Conservation (phyloP, 805 yeast genomes). For the Candida nonsorbophila region DNA sequence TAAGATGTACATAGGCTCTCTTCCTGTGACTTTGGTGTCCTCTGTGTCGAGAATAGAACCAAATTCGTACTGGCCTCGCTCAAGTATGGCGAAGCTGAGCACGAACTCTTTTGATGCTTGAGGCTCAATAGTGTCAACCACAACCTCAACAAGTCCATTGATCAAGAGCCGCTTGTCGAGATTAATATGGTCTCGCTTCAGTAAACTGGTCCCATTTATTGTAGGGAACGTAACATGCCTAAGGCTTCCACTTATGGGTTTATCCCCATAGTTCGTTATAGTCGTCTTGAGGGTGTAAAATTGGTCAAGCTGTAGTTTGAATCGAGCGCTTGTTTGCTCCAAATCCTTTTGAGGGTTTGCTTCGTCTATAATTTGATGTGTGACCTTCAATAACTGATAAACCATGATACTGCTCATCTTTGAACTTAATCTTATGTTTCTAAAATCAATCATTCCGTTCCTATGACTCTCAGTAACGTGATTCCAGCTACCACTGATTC, state of each 20-base stretch:
- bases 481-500: slow-evolving; percentile 65
- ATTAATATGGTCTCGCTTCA: slow-evolving; percentile 9
- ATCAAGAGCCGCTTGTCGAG: slow-evolving; percentile 56
- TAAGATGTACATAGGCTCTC: slow-evolving; percentile 27
- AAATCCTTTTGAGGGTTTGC: slow-evolving; percentile 6
- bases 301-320: slow-evolving; percentile 36
- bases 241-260: slow-evolving; percentile 47
- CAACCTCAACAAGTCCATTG: slow-evolving; percentile 68
- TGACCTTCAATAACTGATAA: slow-evolving; percentile 42
- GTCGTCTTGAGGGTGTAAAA: slow-evolving; percentile 47
- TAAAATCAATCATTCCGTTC: slow-evolving; percentile 57
- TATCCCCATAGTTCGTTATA: slow-evolving; percentile 43
- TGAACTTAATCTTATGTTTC: slow-evolving; percentile 58
- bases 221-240: slow-evolving; percentile 51
- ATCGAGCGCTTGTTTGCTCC: slow-evolving; percentile 20
- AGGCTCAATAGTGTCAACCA: slow-evolving; percentile 37
- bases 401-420: slow-evolving; percentile 54
- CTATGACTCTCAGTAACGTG: slow-evolving; percentile 18
- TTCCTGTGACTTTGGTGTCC: slow-evolving; percentile 14
- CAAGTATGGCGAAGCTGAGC: slow-evolving; percentile 61
- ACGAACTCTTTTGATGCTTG: slow-evolving; percentile 37
- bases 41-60: slow-evolving; percentile 39
- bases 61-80: slow-evolving; percentile 80
- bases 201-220: slow-evolving; percentile 3
- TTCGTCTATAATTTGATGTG: slow-evolving; percentile 20